These are phyloP conservation scores for Termitomyces sp. DNA, from an alignment of 768 basidiomycete species.

Conservation along the genomic window DNA sequence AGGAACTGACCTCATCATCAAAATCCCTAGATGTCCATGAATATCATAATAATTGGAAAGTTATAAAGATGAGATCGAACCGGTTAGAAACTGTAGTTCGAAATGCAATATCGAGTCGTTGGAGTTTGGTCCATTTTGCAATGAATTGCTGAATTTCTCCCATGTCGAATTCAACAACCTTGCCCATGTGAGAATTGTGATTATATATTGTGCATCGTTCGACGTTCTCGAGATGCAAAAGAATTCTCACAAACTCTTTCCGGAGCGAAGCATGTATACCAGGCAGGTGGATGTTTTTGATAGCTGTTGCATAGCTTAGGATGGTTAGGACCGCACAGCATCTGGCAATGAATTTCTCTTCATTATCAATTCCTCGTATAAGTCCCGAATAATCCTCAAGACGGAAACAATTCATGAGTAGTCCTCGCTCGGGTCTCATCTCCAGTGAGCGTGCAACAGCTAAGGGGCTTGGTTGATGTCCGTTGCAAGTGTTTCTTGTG, in stretches of 20 bases:
- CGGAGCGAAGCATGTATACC: slow-evolving; percentile 4
- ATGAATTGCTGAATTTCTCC: slow-evolving; percentile 7
- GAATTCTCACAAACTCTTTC: background rate
- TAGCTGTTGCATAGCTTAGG: slow-evolving; percentile 2
- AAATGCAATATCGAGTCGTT: slow-evolving; percentile 1
- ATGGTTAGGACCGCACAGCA: slow-evolving; percentile 6
- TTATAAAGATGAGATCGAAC: background rate
- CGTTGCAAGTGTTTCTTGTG: background rate
- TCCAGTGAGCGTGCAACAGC: slow-evolving; percentile 4
- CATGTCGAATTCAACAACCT: slow-evolving; percentile 1
- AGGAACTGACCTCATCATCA: slow-evolving; percentile 3
- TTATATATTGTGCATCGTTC: slow-evolving; percentile 6
- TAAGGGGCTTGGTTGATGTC: background rate
- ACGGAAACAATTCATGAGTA: slow-evolving; percentile 5
- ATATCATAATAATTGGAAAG: background rate
- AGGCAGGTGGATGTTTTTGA: background rate
- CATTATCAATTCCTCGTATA: background rate
- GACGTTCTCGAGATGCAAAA: background rate
- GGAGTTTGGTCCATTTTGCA: background rate
- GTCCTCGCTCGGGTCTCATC: slow-evolving; percentile 8
- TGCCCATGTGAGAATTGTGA: slow-evolving; percentile 3
- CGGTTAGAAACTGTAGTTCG: slow-evolving; percentile 2
- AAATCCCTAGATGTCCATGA: background rate
- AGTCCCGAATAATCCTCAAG: slow-evolving; percentile 2
- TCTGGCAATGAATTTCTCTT: slow-evolving; percentile 1